Conservation (phyloP, 768 basidiomycete species). For the Guyanaporus albipodus region DNA sequence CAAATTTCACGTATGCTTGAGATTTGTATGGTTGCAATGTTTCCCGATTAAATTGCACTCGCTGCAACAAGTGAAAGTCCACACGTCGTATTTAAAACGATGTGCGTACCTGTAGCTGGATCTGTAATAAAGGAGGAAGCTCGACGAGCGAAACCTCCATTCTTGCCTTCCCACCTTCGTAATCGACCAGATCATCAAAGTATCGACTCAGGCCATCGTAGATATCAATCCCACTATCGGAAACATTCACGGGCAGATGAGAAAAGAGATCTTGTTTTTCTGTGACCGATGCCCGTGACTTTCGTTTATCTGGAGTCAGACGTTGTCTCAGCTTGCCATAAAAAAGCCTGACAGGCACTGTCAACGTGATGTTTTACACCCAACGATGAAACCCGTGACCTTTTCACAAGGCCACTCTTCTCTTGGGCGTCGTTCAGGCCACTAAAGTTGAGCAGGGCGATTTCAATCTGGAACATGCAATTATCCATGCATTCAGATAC, state of each 20-base stretch:
- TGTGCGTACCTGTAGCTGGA: constrained; percentile 82
- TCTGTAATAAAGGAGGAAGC: constrained; percentile 86
- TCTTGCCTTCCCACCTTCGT: constrained; percentile 79
- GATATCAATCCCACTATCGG: constrained; percentile 83
- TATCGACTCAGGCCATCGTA: constrained; percentile 92
- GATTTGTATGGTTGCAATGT: constrained; percentile 92
- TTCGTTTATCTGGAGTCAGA: constrained; percentile 36
- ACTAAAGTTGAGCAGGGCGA: constrained; percentile 77
- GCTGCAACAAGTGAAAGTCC: constrained; percentile 39
- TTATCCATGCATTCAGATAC: constrained; percentile 99
- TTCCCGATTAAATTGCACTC: constrained; percentile 92
- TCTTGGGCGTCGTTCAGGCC: constrained; percentile 36
- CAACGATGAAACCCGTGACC: constrained; percentile 39
- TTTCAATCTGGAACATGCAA: constrained; percentile 98
- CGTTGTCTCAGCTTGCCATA: constrained; percentile 83
- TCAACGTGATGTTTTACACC: constrained; percentile 1
- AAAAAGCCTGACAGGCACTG: constrained; percentile 55
- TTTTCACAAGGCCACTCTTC: constrained; percentile 80
- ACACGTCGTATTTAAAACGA: background rate
- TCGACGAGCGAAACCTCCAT: constrained; percentile 87
- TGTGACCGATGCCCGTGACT: constrained; percentile 56
- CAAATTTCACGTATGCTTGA: constrained; percentile 91
- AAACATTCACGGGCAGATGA: constrained; percentile 90
- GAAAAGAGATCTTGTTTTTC: constrained; percentile 93
- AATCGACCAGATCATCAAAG: constrained; percentile 85